Evolutionary conservation across 2,329 filamentous ascomycete species (phyloP), one percentile per base, ranked within the genome.

Genomic region (Biscogniauxia marginata): DNA sequence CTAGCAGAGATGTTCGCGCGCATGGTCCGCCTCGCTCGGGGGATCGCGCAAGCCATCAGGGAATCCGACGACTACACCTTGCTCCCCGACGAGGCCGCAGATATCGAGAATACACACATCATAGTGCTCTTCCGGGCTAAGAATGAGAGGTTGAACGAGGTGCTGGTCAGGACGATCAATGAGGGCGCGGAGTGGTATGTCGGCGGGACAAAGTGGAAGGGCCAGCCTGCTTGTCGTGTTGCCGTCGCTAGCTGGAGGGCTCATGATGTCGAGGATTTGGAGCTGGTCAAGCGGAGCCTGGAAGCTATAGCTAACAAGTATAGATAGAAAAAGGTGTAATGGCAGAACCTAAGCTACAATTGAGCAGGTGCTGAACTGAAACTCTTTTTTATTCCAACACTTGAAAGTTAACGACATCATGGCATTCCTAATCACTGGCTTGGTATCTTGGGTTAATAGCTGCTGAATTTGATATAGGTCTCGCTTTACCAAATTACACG

Each of bases 161-260:
- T 77, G 43, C 75, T 97, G n/a, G 86, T 89, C 0, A 75, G 80
- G 7, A 84, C 75, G 52, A 92, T 97, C 65, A 96, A 96, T 68
- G 80, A 74, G 4, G 87, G 84, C 1, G 81, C 86, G 44, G 84
- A 84, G 67, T 88, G 96, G 66, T 96, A 93, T 67, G 88, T 96
- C 4, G 92, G 89, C 57, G 90, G 90, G 0, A 96, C 91, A 11
- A 79, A 74, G 47, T 97, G 92, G 91, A 78, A 85, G 45, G 89
- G 88, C 0, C 75, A 78, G 55, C 83, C 86, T 55, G 93, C 93
- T 7, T 88, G 87, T 58, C 81, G 93, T n/a, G 84, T 96, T 64
- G 93, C 93, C 0, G 85, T 96, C 45, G 88, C 89, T 43, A 97
- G 90, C 67, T 96, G 92, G 91, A 84, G 84, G 71, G 87, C 90